Evolutionary conservation across 306 rosid genomes (phyloP).

Genomic region (Inga oerstediana): DNA sequence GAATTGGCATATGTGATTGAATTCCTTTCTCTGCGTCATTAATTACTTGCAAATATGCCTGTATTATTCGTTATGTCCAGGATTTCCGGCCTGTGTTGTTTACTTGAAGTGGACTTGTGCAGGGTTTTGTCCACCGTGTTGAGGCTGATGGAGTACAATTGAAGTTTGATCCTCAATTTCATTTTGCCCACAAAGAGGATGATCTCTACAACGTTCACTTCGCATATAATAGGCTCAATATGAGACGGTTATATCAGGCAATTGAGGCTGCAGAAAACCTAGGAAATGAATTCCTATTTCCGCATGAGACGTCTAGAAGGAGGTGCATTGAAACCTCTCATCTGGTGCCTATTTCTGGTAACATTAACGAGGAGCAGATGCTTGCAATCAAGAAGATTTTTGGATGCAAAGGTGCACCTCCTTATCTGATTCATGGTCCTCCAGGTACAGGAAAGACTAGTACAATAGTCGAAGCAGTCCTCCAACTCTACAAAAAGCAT

Average conservation of each 20-base stretch:
- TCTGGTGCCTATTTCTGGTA: constrained; percentile 46
- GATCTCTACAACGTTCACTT: constrained; percentile 51
- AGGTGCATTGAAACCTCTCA: constrained; percentile 43
- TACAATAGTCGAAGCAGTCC: constrained; percentile 64
- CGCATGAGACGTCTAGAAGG: constrained; percentile 41
- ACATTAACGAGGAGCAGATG: constrained; percentile 56
- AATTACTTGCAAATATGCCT: not conserved
- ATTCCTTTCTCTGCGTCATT: not conserved
- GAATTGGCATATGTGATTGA: not conserved
- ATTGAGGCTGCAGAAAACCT: constrained; percentile 45
- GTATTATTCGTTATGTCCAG: constrained; percentile 5
- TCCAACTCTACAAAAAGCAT: constrained; percentile 51
- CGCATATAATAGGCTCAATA: constrained; percentile 48
- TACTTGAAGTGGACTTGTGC: constrained; percentile 19
- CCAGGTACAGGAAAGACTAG: constrained; percentile 77
- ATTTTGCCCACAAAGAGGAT: constrained; percentile 38
- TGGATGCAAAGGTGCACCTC: constrained; percentile 68
- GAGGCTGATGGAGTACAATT: constrained; percentile 63
- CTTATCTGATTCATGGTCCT: constrained; percentile 71
- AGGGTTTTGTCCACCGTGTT: constrained; percentile 66
- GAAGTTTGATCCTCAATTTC: constrained; percentile 56
- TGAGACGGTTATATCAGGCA: constrained; percentile 68
- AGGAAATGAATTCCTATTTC: constrained; percentile 52
- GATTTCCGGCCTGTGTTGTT: not conserved
- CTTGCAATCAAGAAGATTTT: constrained; percentile 54